phyloP scores from a whole-genome alignment of 129 eudicot species.

The Artemisia tridentata region DNA sequence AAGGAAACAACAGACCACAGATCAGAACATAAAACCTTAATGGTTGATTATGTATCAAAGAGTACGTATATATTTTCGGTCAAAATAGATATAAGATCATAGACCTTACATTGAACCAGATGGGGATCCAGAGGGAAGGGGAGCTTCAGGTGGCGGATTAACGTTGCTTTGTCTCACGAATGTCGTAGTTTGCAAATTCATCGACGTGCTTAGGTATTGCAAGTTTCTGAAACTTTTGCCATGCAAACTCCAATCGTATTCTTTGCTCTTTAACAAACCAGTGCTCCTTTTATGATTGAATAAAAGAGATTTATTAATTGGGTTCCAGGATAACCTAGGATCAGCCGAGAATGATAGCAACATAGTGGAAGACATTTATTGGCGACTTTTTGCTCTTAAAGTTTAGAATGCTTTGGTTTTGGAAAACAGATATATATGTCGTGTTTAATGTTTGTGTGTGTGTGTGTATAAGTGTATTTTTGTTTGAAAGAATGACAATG shows the following conservation, averaged over 20 bases:
- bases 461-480: background rate
- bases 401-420: background rate
- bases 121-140: constrained; percentile 44
- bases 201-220: constrained; percentile 14
- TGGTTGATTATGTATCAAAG: background rate
- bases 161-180: constrained; percentile 27
- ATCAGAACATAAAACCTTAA: background rate
- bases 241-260: constrained; percentile 21
- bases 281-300: constrained; percentile 2
- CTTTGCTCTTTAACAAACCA: constrained; percentile 24
- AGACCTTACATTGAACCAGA: constrained; percentile 35
- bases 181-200: constrained; percentile 12
- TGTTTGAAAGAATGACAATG: constrained; percentile 21
- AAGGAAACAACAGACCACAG: no score
- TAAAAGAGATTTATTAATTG: background rate
- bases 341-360: background rate
- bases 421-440: background rate
- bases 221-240: constrained; percentile 19
- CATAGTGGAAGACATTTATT: constrained; percentile 27
- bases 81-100: background rate
- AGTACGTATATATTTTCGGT: no score
- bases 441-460: background rate
- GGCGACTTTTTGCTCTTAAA: background rate
- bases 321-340: background rate
- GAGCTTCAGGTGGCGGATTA: constrained; percentile 33